Evolutionary conservation across 345 rosid genomes (phyloP).

Genomic region (Hibiscus tridactylites): DNA sequence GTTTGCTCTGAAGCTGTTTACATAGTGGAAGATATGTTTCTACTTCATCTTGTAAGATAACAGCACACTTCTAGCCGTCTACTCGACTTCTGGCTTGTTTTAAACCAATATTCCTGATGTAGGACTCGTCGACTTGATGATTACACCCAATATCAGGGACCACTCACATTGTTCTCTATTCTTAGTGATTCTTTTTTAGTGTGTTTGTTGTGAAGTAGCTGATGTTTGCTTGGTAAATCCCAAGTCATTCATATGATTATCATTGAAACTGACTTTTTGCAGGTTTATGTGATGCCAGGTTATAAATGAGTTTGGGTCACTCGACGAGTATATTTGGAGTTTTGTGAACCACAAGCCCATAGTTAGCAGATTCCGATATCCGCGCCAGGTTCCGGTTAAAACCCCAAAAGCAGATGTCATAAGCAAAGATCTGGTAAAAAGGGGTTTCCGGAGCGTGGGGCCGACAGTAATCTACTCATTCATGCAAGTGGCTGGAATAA

Average conservation of each 20-base stretch:
- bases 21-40: not conserved
- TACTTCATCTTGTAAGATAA: too few relatives aligned
- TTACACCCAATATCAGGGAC: slow-evolving; percentile 1
- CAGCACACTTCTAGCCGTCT: not conserved
- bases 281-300: slow-evolving; percentile 59
- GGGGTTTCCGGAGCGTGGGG: slow-evolving; percentile 90
- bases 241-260: slow-evolving; percentile 8
- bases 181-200: not conserved
- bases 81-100: not conserved
- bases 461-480: slow-evolving; percentile 82
- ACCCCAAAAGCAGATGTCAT: slow-evolving; percentile 71
- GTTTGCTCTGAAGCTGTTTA: not conserved
- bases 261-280: slow-evolving; percentile 39
- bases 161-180: slow-evolving; percentile 2
- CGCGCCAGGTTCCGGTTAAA: slow-evolving; percentile 81
- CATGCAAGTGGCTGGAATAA: slow-evolving; percentile 65
- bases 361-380: slow-evolving; percentile 48
- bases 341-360: not conserved
- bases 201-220: slow-evolving; percentile 2
- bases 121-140: slow-evolving; percentile 6
- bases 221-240: slow-evolving; percentile 4
- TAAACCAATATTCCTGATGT: not conserved
- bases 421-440: slow-evolving; percentile 41
- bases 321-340: not conserved
- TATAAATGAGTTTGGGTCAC: slow-evolving; percentile 8